These are phyloP conservation scores for Clitocybe nebularis DNA, from an alignment of 1,284 basidiomycete species.

Conservation along the genomic window DNA sequence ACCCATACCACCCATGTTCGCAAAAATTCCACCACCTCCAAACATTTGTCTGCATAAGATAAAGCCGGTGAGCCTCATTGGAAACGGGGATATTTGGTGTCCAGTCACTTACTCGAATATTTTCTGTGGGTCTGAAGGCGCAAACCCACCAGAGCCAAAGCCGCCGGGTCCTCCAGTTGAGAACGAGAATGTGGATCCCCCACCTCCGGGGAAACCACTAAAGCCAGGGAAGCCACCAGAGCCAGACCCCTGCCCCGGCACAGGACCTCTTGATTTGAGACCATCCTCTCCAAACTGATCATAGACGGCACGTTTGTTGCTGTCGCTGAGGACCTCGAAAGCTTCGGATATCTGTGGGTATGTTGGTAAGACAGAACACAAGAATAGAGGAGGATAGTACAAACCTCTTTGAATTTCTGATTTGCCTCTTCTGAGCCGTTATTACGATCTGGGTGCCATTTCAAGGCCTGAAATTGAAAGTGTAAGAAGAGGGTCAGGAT, in stretches of 20 bases:
- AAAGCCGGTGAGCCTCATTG: too few species aligned
- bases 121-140: conserved; percentile 82
- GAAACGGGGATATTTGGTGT: neutral
- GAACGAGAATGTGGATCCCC: conserved; percentile 58
- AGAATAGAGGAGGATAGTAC: conserved; percentile 14
- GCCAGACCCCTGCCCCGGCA: conserved; percentile 45
- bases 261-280: conserved; percentile 66
- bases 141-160: conserved; percentile 49
- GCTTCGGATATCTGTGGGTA: conserved; percentile 85
- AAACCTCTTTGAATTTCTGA: conserved; percentile 90
- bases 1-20: conserved; percentile 36
- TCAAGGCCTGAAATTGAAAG: conserved; percentile 58
- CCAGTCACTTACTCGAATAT: conserved; percentile 78
- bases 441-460: conserved; percentile 93
- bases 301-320: conserved; percentile 89
- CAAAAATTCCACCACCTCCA: conserved; percentile 32
- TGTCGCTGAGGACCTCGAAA: conserved; percentile 93
- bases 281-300: conserved; percentile 98
- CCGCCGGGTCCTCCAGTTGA: conserved; percentile 45
- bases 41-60: conserved; percentile 62
- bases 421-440: conserved; percentile 78
- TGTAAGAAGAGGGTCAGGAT: conserved; percentile 32
- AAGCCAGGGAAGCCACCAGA: conserved; percentile 43
- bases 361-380: conserved; percentile 1
- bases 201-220: conserved; percentile 38